A percentile compares a stretch with the other conserved stretches of the same genome.
Evolutionary conservation across 2,329 filamentous ascomycete species (phyloP).

Genomic region (Fusarium clavum): DNA sequence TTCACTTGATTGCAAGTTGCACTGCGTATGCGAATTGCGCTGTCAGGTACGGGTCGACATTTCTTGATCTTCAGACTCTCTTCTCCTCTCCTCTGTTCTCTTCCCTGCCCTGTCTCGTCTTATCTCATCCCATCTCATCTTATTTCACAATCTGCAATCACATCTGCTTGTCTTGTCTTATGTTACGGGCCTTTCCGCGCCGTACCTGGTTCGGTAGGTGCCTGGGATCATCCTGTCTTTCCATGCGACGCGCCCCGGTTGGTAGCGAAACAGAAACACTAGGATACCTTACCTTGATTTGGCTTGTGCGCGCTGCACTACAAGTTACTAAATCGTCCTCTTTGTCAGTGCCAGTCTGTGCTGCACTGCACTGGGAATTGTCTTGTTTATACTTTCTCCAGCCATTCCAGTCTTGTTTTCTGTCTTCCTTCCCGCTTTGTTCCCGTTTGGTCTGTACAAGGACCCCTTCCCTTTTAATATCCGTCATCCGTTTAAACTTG

Average conservation of each 20-base stretch:
- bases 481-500: slow-evolving; percentile 20
- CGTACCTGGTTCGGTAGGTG: slow-evolving; percentile 37
- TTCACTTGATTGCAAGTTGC: neutral
- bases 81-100: neutral
- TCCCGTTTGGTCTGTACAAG: slow-evolving; percentile 25
- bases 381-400: slow-evolving; percentile 14
- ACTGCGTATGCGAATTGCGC: slow-evolving; percentile 33
- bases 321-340: slow-evolving; percentile 20
- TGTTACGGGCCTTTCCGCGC: slow-evolving; percentile 30
- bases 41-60: slow-evolving; percentile 37
- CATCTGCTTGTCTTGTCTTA: slow-evolving; percentile 8
- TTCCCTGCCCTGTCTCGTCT: neutral
- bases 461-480: slow-evolving; percentile 20
- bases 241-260: slow-evolving; percentile 34
- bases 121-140: neutral
- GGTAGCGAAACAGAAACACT: slow-evolving; percentile 46
- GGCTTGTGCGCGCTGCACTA: slow-evolving; percentile 33
- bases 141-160: slow-evolving; percentile 9
- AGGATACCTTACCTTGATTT: slow-evolving; percentile 39
- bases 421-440: slow-evolving; percentile 32
- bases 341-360: slow-evolving; percentile 42
- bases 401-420: slow-evolving; percentile 17
- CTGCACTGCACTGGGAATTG: slow-evolving; percentile 13
- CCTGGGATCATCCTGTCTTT: slow-evolving; percentile 43
- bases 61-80: neutral